phyloP scores from a whole-genome alignment of 2,329 filamentous ascomycete genomes.

The Exophiala sideris region DNA sequence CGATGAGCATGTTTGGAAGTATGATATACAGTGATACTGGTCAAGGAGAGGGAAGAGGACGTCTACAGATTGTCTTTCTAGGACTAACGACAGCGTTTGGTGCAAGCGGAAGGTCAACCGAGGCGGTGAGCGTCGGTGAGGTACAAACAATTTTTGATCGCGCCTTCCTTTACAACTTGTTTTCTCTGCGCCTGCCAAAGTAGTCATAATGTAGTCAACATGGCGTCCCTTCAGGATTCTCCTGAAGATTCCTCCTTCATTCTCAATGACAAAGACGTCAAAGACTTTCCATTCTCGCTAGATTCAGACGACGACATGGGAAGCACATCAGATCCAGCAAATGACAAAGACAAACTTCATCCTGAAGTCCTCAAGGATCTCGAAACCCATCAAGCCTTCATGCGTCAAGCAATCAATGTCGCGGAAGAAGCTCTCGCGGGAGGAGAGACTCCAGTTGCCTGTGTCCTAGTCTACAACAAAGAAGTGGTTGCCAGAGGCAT shows the following conservation, averaged over 20 bases:
- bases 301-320: slow-evolving; percentile 23
- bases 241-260: slow-evolving; percentile 10
- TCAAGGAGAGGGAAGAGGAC: background rate
- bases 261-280: slow-evolving; percentile 5
- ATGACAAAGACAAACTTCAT: slow-evolving; percentile 26
- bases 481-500: slow-evolving; percentile 83
- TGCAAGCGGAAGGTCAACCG: slow-evolving; percentile 17
- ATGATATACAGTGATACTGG: background rate
- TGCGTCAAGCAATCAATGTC: slow-evolving; percentile 28
- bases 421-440: slow-evolving; percentile 78
- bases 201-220: slow-evolving; percentile 21
- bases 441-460: slow-evolving; percentile 95
- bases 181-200: slow-evolving; percentile 8
- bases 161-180: slow-evolving; percentile 5
- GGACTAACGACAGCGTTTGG: background rate
- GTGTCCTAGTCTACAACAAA: slow-evolving; percentile 79
- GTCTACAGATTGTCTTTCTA: background rate
- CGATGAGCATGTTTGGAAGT: slow-evolving; percentile 1
- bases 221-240: slow-evolving; percentile 20
- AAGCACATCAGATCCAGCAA: slow-evolving; percentile 8
- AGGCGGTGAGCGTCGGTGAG: background rate
- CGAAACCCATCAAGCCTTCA: slow-evolving; percentile 28
- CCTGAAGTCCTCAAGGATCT: slow-evolving; percentile 26
- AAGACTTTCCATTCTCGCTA: slow-evolving; percentile 5
- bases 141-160: background rate